Evolutionary conservation across 176 grass and related monocot genomes (phyloP).

Genomic region (Paspalum vaginatum): DNA sequence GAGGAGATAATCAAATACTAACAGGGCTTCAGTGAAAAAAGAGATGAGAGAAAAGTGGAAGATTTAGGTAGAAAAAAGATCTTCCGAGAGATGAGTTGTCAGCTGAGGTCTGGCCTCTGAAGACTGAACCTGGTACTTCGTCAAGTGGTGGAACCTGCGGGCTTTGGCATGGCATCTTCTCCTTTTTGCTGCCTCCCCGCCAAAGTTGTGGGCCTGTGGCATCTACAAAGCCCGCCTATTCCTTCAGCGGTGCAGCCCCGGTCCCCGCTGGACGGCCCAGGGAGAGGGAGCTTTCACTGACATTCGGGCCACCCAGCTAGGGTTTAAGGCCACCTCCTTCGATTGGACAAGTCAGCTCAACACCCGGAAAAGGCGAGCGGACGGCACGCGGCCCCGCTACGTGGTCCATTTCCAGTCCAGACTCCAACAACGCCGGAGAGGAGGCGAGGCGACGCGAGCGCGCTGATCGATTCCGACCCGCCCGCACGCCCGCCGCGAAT

Average conservation of each 20-base stretch:
- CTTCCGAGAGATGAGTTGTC: too few relatives aligned
- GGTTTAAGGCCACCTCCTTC: slow-evolving; percentile 40
- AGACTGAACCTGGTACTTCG: not conserved
- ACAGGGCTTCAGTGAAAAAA: too few relatives aligned
- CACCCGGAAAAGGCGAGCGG: not conserved
- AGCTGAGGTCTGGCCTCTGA: too few relatives aligned
- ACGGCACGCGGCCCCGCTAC: slow-evolving; percentile 38
- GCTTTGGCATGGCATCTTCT: slow-evolving; percentile 2
- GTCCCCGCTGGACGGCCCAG: not conserved
- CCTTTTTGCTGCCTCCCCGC: not conserved
- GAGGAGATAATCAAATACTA: too few relatives aligned
- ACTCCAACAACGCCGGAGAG: slow-evolving; percentile 50
- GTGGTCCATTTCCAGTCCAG: slow-evolving; percentile 67
- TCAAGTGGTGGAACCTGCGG: not conserved
- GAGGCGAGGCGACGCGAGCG: not conserved
- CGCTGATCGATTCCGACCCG: slow-evolving; percentile 22
- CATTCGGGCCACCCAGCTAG: not conserved
- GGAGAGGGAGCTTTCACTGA: not conserved
- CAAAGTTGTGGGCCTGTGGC: not conserved
- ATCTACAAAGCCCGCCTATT: slow-evolving; percentile 30
- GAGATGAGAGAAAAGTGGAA: too few relatives aligned
- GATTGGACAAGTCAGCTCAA: slow-evolving; percentile 27
- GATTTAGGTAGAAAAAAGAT: too few relatives aligned
- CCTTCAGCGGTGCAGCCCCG: not conserved
- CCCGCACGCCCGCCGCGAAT: not conserved